Evolutionary conservation across 1,284 basidiomycete species (phyloP), one percentile per base, ranked within the genome.

Genomic region (Sutorius eximius): DNA sequence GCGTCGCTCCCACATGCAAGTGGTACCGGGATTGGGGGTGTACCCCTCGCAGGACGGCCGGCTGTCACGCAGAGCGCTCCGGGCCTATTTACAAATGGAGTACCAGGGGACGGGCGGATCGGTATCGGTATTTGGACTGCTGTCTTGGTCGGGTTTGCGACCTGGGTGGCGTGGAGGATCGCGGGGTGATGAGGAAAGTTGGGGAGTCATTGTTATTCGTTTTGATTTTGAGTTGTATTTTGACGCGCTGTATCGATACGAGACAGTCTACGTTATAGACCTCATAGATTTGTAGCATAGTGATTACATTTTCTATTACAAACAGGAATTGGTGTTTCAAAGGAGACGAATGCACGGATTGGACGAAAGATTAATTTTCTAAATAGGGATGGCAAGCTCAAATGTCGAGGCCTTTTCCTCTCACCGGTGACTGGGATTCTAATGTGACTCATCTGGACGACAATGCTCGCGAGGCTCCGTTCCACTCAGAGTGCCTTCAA

Each of bases 1-100:
- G 55, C 51, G 3, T 69, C 68, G 12, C 58, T 68, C 37, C 55
- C 56, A 24, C 59, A 59, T 49, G 20, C 62, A 0, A 47, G 42
- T 15, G 59, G 60, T 9, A 70, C 69, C 0, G 62, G 68, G 3
- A 42, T 69, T 20, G 66, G 62, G 6, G 69, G 66, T 29, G 66
- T 69, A 20, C 67, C 69, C 1, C 61, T 71, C 3, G 66, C 68
- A 11, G 44, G 48, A n/a, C 45, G 20, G 15, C 64, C 64, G 5
- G 49, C 57, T 0, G 54, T 16, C 18, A 68, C 63, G 13, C 38
- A 53, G 48, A 58, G 53, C 24, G 51, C 45, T 36, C 42, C 47
- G 10, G 43, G 42, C 4, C 20, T 37, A 13, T 49, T 60, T 20
- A 45, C 56, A 13, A 67, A 67, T 1, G 62, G 61, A 8, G 65